Conservation (phyloP, 305 asterid species). For the Plantago lanceolata region DNA sequence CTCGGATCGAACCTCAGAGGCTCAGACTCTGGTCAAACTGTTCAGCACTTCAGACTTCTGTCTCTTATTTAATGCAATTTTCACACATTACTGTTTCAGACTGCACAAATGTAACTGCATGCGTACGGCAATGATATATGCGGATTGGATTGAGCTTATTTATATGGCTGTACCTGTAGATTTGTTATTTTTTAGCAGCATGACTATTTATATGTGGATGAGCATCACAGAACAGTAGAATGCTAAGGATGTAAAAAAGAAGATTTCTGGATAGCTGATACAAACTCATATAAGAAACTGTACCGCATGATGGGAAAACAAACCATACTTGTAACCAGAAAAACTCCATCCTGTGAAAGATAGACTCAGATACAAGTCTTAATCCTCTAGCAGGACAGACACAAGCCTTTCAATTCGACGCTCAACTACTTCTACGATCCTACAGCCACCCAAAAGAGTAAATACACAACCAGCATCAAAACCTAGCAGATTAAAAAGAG, state of each 20-base stretch:
- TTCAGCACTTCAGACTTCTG: no score
- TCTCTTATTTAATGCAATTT: no score
- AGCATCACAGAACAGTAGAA: not conserved
- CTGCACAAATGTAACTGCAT: no score
- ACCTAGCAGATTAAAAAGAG: conserved; percentile 25
- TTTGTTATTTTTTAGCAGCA: no score
- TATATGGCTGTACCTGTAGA: no score
- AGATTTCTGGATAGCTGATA: not conserved
- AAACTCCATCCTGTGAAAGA: conserved; percentile 22
- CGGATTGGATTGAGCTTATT: no score
- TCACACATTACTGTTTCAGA: no score
- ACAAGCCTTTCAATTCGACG: conserved; percentile 26
- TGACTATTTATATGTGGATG: no score
- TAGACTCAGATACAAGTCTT: conserved; percentile 25
- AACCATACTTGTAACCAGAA: conserved; percentile 19
- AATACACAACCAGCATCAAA: conserved; percentile 35
- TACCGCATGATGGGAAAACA: not conserved
- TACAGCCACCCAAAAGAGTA: conserved; percentile 28
- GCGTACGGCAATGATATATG: no score
- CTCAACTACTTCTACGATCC: conserved; percentile 38
- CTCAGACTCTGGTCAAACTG: no score
- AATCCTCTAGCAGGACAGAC: conserved; percentile 32
- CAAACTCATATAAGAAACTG: not conserved
- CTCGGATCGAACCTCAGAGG: no score
- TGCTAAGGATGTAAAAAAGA: not conserved